Evolutionary conservation across 306 rosid species (phyloP), one percentile per base, ranked within the genome.

Genomic region (Acacia melanoxylon): DNA sequence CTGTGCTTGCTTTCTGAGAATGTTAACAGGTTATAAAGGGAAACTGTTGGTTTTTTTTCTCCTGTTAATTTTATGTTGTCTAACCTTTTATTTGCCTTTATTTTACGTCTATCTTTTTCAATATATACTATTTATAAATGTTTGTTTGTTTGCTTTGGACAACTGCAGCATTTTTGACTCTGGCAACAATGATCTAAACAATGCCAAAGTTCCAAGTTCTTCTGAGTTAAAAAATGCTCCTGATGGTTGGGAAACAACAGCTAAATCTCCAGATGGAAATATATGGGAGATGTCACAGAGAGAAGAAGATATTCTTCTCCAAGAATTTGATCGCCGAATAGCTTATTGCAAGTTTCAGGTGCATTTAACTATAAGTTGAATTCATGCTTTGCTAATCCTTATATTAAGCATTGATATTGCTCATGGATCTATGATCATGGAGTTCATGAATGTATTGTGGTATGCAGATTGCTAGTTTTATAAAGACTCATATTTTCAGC

Each of bases 301-400:
- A 78, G 98, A 95, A 86, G 99, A 95, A 85, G 99, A 95, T 65
- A 86, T 93, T 49, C 97, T 95, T 63, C 95, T 93, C 75, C 99
- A 93, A 80, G 99, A 95, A 86, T 95, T 91, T 73, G 99, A 95
- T 66, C 93, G 99, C 5, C 89, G 99, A 10, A 90, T 92, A 86
- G 96, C 99, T 1, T 95, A 91, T 83, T 90, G 91, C 86, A 95
- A 95, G 84, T 95, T 95, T 84, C 99, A 93, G 98, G 99, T 95
- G 74, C 33, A 84, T 29, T 25, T 58, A 42, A 20, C 65, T 49
- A 59, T 46, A 6, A 78, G 13, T 66, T 37, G 33, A 68, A 62
- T 68, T 79, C 29, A 29, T 19, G 29, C 42, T 37, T 80, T 75
- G 81, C 67, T 27, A n/a, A 78, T 75, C 73, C 62, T 40, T 45